Evolutionary conservation across 805 yeast species (phyloP), one percentile per base, ranked within the genome.

Genomic region (Pichia insulana): DNA sequence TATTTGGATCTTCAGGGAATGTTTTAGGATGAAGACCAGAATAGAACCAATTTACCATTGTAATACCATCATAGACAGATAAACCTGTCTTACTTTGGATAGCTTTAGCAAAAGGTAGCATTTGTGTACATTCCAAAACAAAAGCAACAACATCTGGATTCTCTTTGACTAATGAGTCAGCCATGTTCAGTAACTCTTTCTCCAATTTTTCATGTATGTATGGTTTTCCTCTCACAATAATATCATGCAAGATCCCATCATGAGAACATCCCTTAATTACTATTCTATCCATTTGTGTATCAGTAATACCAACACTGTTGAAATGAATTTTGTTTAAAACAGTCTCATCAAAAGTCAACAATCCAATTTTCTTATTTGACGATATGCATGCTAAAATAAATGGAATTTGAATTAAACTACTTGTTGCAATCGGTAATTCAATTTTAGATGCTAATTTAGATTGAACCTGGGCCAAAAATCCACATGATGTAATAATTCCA

Each of bases 401-500:
- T 9, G 67, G 61, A 15, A 62, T 42, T 39, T 63, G 66, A 5
- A 61, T 34, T 17, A 62, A 41, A 20, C 62, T 49, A 38, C 62
- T 56, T 4, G 64, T 56, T 6, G 61, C 65, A 20, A 63, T 55
- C 25, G 68, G 67, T 20, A 61, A 54, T 8, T 50, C 45, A 25
- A 53, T 50, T 41, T 45, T 44, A 2, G 45, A 46, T 2, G 55
- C 48, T 7, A 62, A 27, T 15, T 57, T 46, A 10, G 47, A 26
- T 36, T 63, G 66, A 16, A 56, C 47, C 32, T 58, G 60, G 2
- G 65, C 62, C 4, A 63, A 50, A 44, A 62, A 63, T 11, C 66
- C 67, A 50, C 67, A 63, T 2, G 65, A 59, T 4, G 66, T 61
- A 18, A 59, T 55, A 12, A 59, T 48, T 15, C 65, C 67, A 40